Conservation (phyloP, 352 stramenopile genomes). For the Pythium periplocum region DNA sequence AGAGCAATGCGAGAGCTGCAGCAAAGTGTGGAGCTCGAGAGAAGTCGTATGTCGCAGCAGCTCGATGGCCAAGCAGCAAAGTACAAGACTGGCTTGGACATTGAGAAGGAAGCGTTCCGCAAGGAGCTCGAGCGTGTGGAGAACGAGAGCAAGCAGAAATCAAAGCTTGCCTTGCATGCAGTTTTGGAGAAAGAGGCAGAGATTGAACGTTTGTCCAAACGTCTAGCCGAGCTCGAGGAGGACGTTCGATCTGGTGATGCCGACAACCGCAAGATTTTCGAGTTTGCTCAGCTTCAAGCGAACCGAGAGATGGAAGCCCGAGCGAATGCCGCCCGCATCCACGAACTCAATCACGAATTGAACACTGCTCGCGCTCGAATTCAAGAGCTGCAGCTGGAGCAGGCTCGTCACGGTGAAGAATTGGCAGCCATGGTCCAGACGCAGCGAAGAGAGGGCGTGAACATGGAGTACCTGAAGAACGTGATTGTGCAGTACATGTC, state of each 20-base stretch:
- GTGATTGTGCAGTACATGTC: conserved; percentile 90
- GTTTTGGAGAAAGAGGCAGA: conserved; percentile 79
- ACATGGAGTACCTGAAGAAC: conserved; percentile 91
- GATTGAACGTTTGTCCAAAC: conserved; percentile 44
- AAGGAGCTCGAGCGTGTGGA: conserved; percentile 64
- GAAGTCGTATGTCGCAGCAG: conserved; percentile 26
- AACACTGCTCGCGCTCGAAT: conserved; percentile 40
- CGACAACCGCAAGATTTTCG: conserved; percentile 85
- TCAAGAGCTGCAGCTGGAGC: conserved; percentile 52
- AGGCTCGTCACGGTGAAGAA: conserved; percentile 56
- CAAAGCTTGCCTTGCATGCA: conserved; percentile 73
- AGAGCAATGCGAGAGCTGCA: conserved; percentile 25
- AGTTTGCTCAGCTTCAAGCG: conserved; percentile 81
- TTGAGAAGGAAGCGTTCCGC: conserved; percentile 40
- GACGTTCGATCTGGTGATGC: conserved; percentile 79
- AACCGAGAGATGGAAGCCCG: conserved; percentile 69
- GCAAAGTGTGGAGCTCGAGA: conserved; percentile 41
- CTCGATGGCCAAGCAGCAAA: conserved; percentile 25
- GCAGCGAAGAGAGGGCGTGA: conserved; percentile 79
- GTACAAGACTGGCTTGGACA: conserved; percentile 21
- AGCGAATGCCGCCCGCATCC: conserved; percentile 45
- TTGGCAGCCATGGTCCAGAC: conserved; percentile 73
- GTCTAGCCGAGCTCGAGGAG: conserved; percentile 71
- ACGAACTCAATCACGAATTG: conserved; percentile 41
- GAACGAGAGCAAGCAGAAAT: conserved; percentile 80